phyloP scores from a whole-genome alignment of 441 rosid species.

The Adansonia gregorii region DNA sequence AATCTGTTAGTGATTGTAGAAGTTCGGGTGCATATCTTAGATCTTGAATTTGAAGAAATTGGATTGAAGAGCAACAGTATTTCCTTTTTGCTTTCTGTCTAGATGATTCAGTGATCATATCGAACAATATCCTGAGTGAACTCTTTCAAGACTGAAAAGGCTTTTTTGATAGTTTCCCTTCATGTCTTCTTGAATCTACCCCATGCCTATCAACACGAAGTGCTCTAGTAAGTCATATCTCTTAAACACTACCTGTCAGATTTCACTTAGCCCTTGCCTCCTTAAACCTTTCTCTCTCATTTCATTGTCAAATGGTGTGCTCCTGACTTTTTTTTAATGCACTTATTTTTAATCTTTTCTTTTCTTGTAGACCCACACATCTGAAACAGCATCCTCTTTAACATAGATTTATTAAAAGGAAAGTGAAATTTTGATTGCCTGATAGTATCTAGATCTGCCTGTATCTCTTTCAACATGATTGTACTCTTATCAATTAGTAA shows the following conservation, averaged over 20 bases:
- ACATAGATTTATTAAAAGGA: not conserved
- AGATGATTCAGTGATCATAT: not conserved
- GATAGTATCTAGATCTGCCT: not conserved
- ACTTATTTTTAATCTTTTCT: not conserved
- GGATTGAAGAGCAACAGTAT: not conserved
- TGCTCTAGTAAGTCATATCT: not conserved
- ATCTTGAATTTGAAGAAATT: not conserved
- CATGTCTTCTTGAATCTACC: not conserved
- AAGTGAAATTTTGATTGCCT: not conserved
- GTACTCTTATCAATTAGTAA: too few relatives aligned
- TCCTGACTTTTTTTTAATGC: not conserved
- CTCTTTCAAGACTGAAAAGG: not conserved
- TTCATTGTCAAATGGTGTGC: not conserved
- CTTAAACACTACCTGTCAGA: not conserved
- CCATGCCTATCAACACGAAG: not conserved
- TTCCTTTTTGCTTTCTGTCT: not conserved
- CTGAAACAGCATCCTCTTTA: not conserved
- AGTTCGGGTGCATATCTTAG: not conserved
- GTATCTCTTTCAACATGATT: too few relatives aligned
- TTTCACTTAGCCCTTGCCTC: not conserved
- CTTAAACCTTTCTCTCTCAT: not conserved
- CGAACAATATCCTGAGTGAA: not conserved
- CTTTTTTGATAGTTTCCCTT: not conserved
- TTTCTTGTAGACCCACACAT: slow-evolving; percentile 3
- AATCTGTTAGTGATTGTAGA: not conserved